Base-by-base conservation (phyloP, 805 yeast species). In the Candida gorgasii region DNA sequence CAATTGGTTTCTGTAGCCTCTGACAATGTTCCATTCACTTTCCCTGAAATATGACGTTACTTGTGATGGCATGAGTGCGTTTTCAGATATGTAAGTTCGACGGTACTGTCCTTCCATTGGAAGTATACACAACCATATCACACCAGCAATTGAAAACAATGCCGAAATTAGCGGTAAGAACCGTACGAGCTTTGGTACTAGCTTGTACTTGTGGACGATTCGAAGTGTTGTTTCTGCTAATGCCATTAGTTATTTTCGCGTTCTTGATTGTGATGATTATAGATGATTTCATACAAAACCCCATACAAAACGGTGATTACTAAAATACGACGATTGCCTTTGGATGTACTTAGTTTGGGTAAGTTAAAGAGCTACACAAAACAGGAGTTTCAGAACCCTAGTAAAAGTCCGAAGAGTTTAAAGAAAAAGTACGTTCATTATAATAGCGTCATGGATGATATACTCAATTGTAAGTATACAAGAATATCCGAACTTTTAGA, bases 51-150 rank as follows among this genome's bases (percentile, higher is more conserved):
- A 89, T 17, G 95, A 82, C 52, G 84, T 83, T 2, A 93, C 98
- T 61, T 93, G 98, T 0, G 95, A 90, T 6, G 99, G 97, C 87
- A 93, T 82, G 60, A 93, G 70, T 23, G 99, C 99, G 63, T 93
- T 93, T 58, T 93, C 99, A 6, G 95, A 85, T 9, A 90, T 85
- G 61, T 93, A 93, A 2, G 97, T 89, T 48, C 73, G 65, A 42
- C 97, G 72, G 60, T 69, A 88, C 57, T 87, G 88, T 15, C 97
- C 98, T 13, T 85, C 85, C 52, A 80, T 48, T 0, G 98, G 97
- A 38, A 89, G 67, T 16, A 75, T 63, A 11, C 76, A 59, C n/a
- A 93, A 65, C 73, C 75, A 69, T 2, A 53, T 48, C 5, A 66
- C 44, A 42, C 69, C 59, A 26, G 61, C 49, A n/a, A 66, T n/a